Conservation (phyloP, 805 yeast genomes). For the Lipomyces mesembrius region DNA sequence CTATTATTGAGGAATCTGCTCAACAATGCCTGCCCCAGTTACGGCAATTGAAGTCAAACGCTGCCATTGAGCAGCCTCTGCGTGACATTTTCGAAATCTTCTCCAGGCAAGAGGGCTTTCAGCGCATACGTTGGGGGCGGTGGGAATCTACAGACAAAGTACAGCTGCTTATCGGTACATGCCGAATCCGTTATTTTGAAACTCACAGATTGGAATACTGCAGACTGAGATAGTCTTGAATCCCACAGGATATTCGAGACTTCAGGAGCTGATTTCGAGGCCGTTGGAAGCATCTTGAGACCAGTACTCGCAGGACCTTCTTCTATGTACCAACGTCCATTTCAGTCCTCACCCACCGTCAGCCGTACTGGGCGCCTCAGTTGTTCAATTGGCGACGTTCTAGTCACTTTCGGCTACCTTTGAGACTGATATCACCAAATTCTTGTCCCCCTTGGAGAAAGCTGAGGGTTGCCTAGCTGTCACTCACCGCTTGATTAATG, state of each 20-base stretch:
- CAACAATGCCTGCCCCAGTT: slow-evolving; percentile 7
- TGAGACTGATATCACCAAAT: slow-evolving; percentile 5
- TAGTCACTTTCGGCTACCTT: slow-evolving; percentile 2
- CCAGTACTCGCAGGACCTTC: slow-evolving; percentile 3
- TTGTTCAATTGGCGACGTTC: slow-evolving; percentile 4
- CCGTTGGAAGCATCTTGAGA: neutral
- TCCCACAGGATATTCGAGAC: slow-evolving; percentile 6
- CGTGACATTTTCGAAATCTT: neutral
- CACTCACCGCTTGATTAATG: slow-evolving; percentile 1
- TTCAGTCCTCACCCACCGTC: slow-evolving; percentile 6
- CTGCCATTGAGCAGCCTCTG: neutral
- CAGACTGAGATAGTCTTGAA: slow-evolving; percentile 7
- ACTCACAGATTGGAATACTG: neutral
- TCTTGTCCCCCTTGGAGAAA: slow-evolving; percentile 2
- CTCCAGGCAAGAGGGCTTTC: neutral
- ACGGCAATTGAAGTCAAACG: neutral
- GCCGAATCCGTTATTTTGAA: neutral
- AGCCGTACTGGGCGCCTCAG: neutral
- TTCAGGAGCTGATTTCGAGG: neutral
- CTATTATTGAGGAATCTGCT: neutral
- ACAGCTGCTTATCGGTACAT: slow-evolving; percentile 1
- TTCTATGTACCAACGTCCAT: slow-evolving; percentile 4
- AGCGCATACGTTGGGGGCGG: neutral
- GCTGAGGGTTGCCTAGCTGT: slow-evolving; percentile 2
- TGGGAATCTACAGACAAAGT: neutral